Base-by-base conservation (phyloP, 1,284 basidiomycete genomes). In the Polyporus tsugae region DNA sequence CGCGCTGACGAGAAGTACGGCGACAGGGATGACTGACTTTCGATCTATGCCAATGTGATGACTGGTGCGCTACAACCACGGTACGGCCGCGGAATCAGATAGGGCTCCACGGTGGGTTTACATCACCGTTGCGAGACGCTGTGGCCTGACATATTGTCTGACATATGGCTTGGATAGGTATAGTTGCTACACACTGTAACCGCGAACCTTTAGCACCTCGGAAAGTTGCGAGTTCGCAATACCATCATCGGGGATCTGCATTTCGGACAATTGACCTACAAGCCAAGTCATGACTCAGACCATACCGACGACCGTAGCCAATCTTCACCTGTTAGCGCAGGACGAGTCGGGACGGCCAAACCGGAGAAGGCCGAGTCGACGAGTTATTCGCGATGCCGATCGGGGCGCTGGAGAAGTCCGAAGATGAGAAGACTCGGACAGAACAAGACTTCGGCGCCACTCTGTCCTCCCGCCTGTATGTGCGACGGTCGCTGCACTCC, bases 401-500 rank as follows among this genome's bases (percentile, higher is more conserved):
- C 55, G 55, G 55, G 55, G n/a, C 55, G 55, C 55, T 33, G 55
- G 55, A 19, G 55, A 58, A 58, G 55, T 4, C 55, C 55, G n/a
- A 58, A 58, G 55, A 3, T 38, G 35, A 36, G 55, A 58, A 58
- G 35, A 19, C 55, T n/a, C 55, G 36, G 55, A 58, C 33, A 58
- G 19, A 13, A 6, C 29, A 13, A 38, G 17, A 38, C 4, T 22
- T 38, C 17, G 55, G 35, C 19, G 35, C 55, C 55, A n/a, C 55
- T n/a, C 17, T 4, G 9, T 38, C 19, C n/a, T 58, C 15, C 35
- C 55, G 33, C 55, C 33, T 36, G 19, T n/a, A 11, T 33, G 35
- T 19, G 9, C 35, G 17, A 22, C 33, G 19, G 4, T 17, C n/a
- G 55, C 4, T 13, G 19, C 38, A 35, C 6, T 38, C n/a, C 55